These are phyloP conservation scores for Lepiota brunneoincarnata DNA, from an alignment of 768 basidiomycete genomes.

Conservation along the genomic window DNA sequence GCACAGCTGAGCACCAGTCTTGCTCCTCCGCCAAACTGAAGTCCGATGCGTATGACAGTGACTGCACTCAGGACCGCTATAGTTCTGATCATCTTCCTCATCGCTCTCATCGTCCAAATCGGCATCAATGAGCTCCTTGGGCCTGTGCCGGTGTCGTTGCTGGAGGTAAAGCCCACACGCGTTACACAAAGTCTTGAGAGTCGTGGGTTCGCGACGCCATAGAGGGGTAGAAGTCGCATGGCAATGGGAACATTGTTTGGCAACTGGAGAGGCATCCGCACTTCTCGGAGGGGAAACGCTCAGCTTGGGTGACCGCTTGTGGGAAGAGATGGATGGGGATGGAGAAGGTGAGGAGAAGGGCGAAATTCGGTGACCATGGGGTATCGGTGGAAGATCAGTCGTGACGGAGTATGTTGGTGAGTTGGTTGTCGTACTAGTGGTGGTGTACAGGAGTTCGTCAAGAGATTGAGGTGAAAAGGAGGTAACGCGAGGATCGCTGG, in stretches of 20 bases:
- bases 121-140: slow-evolving; percentile 48
- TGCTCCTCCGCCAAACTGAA: slow-evolving; percentile 49
- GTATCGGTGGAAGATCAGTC: slow-evolving; percentile 7
- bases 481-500: slow-evolving; percentile 4
- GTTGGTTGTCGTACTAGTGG: not conserved
- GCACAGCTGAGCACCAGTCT: slow-evolving; percentile 47
- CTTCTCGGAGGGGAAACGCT: slow-evolving; percentile 23
- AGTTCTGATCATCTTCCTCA: slow-evolving; percentile 38
- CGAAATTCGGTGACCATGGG: slow-evolving; percentile 25
- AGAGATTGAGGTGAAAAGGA: slow-evolving; percentile 1
- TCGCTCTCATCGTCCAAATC: slow-evolving; percentile 38
- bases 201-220: slow-evolving; percentile 46
- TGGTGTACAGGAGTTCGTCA: slow-evolving; percentile 6
- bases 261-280: slow-evolving; percentile 25
- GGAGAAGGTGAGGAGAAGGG: slow-evolving; percentile 33
- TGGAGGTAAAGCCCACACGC: slow-evolving; percentile 48
- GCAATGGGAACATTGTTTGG: slow-evolving; percentile 45
- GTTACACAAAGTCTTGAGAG: slow-evolving; percentile 44
- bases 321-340: slow-evolving; percentile 20
- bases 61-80: slow-evolving; percentile 43
- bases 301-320: slow-evolving; percentile 17
- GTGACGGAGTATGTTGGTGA: slow-evolving; percentile 4
- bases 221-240: slow-evolving; percentile 44
- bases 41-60: slow-evolving; percentile 49
- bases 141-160: slow-evolving; percentile 43